Percentiles rank a stretch among this genome's conserved stretches.
These are phyloP conservation scores for Exophiala viscosa DNA, from an alignment of 2,329 filamentous ascomycete genomes.

Conservation along the genomic window DNA sequence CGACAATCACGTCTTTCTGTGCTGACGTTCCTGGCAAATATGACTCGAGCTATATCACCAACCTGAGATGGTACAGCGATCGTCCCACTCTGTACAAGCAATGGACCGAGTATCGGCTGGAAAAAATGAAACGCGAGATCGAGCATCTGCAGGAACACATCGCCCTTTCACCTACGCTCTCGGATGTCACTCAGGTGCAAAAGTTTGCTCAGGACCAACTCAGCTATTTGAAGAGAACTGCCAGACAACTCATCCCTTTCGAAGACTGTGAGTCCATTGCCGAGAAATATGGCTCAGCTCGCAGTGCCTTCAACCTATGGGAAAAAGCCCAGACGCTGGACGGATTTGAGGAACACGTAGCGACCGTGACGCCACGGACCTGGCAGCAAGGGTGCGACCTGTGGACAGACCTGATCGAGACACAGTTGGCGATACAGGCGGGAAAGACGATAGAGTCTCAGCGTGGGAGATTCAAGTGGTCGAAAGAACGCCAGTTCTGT, in stretches of 20 bases:
- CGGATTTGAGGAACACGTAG: not conserved
- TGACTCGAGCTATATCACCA: slow-evolving; percentile 59
- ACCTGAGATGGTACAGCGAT: slow-evolving; percentile 56
- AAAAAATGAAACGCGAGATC: slow-evolving; percentile 9
- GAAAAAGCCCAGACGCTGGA: not conserved
- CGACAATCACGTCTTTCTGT: slow-evolving; percentile 62
- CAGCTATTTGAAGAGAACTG: slow-evolving; percentile 4
- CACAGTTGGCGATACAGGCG: not conserved
- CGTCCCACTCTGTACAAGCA: slow-evolving; percentile 57
- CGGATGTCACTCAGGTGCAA: slow-evolving; percentile 1
- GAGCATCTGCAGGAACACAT: not conserved
- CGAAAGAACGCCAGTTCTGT: not conserved
- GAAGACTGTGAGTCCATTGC: not conserved
- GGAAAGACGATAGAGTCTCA: slow-evolving; percentile 2
- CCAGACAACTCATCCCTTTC: slow-evolving; percentile 1
- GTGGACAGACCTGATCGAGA: slow-evolving; percentile 1
- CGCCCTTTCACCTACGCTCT: not conserved
- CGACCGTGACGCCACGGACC: not conserved
- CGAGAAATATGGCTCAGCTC: not conserved
- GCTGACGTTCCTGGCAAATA: slow-evolving; percentile 50
- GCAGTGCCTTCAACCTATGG: not conserved
- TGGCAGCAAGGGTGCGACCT: not conserved
- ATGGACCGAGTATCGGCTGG: slow-evolving; percentile 59
- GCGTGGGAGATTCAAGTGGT: slow-evolving; percentile 1
- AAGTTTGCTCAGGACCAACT: slow-evolving; percentile 4